These are phyloP conservation scores for Yamadazyma songkhlaensis DNA, from an alignment of 1,139 yeast species.

Conservation along the genomic window DNA sequence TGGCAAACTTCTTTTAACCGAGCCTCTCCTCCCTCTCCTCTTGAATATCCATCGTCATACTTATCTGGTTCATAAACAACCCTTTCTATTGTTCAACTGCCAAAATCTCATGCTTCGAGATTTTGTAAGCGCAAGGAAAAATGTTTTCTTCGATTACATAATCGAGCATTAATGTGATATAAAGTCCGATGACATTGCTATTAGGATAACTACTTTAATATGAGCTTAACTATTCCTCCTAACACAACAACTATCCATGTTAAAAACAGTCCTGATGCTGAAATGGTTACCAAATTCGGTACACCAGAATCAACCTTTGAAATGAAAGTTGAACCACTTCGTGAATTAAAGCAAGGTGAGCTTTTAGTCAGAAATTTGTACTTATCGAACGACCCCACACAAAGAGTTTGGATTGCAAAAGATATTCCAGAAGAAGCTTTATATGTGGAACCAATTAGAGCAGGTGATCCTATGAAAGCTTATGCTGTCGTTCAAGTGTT, in stretches of 20 bases:
- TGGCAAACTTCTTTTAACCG: no score
- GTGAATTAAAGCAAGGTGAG: slow-evolving; percentile 37
- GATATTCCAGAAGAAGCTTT: slow-evolving; percentile 37
- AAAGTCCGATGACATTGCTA: background rate
- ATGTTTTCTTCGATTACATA: background rate
- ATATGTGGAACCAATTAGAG: slow-evolving; percentile 46
- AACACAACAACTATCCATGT: slow-evolving; percentile 12
- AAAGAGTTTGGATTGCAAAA: slow-evolving; percentile 57
- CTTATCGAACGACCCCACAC: slow-evolving; percentile 68
- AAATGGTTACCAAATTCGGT: slow-evolving; percentile 16
- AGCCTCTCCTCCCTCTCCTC: no score
- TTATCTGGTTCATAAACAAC: no score
- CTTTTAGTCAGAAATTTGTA: slow-evolving; percentile 45
- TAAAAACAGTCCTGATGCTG: slow-evolving; percentile 16
- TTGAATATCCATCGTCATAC: no score
- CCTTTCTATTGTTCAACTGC: no score
- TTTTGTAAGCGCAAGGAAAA: no score
- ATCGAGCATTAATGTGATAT: background rate
- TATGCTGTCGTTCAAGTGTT: slow-evolving; percentile 50
- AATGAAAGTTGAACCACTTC: slow-evolving; percentile 9
- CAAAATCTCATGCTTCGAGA: no score
- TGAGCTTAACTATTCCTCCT: slow-evolving; percentile 4
- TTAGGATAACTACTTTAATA: background rate
- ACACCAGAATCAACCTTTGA: slow-evolving; percentile 22
- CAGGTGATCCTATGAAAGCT: slow-evolving; percentile 50